Base-by-base conservation (phyloP, 73 alveolate genomes). In the Effrenium voratum region DNA sequence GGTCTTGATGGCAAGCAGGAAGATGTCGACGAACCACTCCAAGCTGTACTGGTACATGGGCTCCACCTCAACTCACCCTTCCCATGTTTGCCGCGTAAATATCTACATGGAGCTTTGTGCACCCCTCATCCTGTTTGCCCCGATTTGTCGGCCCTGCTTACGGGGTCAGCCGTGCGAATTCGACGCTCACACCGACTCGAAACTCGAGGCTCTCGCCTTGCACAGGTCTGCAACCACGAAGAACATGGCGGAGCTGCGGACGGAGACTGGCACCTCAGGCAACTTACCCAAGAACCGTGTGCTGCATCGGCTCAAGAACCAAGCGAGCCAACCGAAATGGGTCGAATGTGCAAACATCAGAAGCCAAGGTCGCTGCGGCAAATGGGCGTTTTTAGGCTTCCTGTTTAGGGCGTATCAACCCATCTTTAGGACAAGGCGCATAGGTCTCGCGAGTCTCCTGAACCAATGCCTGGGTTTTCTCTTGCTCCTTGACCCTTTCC, bases 191-290 rank as follows among this genome's bases (percentile, higher is more conserved):
- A 52, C 26, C 8, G 26, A 52, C 63, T 19, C 26, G 63, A 52
- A 8, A 52, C 63, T 19, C n/a, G 19, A 66, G 77, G 41, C 38
- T 19, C 99, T 68, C 99, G 99, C 99, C 99, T 99, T 85, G 99
- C 99, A 92, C 60, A 99, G 81, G 84, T 99, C 99, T 22, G 99
- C 99, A n/a, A 99, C 80, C 73, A 99, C 99, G 73, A 99, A 99
- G 99, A 99, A 99, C 99, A 99, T 99, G 41, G 99, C 99, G 22
- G 99, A 99, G 91, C 99, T 99, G 93, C 99, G 99, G 60, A 99
- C 99, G 72, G 99, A 99, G 43, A 99, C 99, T 34, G 99, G 99
- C 80, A 99, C 99, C 99, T 99, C 99, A 15, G 50, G 49, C 24
- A 1, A 5, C 19, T 52, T 52, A 52, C 63, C 63, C 8, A 52